These are phyloP conservation scores for Cytidiella melzeri DNA, from an alignment of 768 basidiomycete species.

Conservation along the genomic window DNA sequence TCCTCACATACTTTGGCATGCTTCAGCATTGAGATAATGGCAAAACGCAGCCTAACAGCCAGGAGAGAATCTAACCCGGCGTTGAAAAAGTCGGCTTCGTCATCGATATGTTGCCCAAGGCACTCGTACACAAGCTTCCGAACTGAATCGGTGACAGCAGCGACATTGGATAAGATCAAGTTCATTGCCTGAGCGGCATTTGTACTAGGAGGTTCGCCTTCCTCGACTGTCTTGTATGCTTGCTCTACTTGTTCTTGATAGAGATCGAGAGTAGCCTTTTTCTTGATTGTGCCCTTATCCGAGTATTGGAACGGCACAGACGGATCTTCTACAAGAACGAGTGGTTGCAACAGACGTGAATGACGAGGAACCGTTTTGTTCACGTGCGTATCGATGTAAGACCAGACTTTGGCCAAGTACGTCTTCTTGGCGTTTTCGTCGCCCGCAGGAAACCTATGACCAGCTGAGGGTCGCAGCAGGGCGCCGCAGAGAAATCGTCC, in stretches of 20 bases:
- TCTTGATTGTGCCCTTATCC: slow-evolving; percentile 14
- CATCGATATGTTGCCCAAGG: not conserved
- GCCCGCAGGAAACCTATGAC: not conserved
- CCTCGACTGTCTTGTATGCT: not conserved
- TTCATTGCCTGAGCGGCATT: not conserved
- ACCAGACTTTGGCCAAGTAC: not conserved
- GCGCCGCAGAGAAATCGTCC: slow-evolving; percentile 23
- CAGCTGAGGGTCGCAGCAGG: slow-evolving; percentile 11
- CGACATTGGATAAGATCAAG: not conserved
- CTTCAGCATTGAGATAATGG: not conserved
- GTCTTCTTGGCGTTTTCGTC: slow-evolving; percentile 4
- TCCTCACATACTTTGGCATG: not conserved
- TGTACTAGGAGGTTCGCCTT: no score
- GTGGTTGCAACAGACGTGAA: slow-evolving; percentile 21
- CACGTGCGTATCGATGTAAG: slow-evolving; percentile 2
- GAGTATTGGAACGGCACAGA: slow-evolving; percentile 19
- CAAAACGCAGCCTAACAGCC: not conserved
- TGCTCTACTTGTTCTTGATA: not conserved
- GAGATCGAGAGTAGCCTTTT: slow-evolving; percentile 2
- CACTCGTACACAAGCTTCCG: not conserved
- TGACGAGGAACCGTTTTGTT: slow-evolving; percentile 23
- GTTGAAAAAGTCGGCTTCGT: not conserved
- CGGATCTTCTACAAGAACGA: slow-evolving; percentile 19
- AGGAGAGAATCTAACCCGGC: not conserved
- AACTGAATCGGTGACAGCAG: not conserved